Evolutionary conservation across 768 basidiomycete species (phyloP).

Genomic region (Lyophyllum semitale): DNA sequence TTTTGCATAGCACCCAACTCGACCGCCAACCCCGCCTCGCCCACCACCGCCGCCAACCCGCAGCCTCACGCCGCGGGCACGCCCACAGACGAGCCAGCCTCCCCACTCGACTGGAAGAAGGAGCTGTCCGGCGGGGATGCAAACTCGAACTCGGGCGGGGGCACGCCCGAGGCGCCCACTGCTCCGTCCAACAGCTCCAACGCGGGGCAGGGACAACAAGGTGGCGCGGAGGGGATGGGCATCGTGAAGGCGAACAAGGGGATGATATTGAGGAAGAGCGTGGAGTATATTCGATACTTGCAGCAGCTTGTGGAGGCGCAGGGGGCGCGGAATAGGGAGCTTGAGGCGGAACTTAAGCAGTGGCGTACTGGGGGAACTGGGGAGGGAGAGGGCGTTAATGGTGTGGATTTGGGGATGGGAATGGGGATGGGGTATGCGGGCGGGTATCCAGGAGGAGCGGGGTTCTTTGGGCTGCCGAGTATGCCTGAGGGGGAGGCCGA

Average conservation of each 20-base stretch:
- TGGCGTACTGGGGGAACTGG: slow-evolving; percentile 31
- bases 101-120: slow-evolving; percentile 17
- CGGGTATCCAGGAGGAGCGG: slow-evolving; percentile 1
- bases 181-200: not conserved
- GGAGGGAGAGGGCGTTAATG: slow-evolving; percentile 2
- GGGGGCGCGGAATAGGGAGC: slow-evolving; percentile 74
- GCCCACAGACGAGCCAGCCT: slow-evolving; percentile 12
- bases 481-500: slow-evolving; percentile 28
- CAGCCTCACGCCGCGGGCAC: not conserved
- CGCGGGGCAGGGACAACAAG: slow-evolving; percentile 20
- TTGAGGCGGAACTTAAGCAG: slow-evolving; percentile 68
- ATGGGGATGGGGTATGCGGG: slow-evolving; percentile 12
- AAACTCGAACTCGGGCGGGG: slow-evolving; percentile 9
- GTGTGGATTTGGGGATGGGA: slow-evolving; percentile 8
- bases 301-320: slow-evolving; percentile 85
- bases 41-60: not conserved
- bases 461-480: slow-evolving; percentile 25
- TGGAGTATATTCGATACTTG: slow-evolving; percentile 79
- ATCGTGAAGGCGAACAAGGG: slow-evolving; percentile 92
- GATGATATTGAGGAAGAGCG: slow-evolving; percentile 86
- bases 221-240: slow-evolving; percentile 33
- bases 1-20: slow-evolving; percentile 1
- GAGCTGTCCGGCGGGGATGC: slow-evolving; percentile 1
- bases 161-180: slow-evolving; percentile 5
- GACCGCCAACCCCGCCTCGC: not conserved